Conservation (phyloP, 306 rosid species). For the Crotalaria pallida region DNA sequence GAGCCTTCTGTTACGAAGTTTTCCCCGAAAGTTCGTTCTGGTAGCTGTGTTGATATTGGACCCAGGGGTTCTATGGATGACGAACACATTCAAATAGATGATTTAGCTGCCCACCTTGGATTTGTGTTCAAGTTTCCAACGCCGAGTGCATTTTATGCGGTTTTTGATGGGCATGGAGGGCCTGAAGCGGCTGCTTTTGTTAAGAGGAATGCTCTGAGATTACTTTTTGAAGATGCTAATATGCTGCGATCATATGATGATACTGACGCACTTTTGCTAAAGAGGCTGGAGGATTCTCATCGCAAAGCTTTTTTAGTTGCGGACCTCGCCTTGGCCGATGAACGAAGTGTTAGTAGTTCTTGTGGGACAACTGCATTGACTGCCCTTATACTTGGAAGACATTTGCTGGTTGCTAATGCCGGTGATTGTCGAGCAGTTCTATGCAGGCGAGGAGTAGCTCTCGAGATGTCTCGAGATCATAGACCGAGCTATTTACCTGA, state of each 20-base stretch:
- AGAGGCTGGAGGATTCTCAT: conserved; percentile 63
- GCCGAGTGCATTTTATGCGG: conserved; percentile 72
- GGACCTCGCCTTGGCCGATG: conserved; percentile 66
- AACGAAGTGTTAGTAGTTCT: conserved; percentile 39
- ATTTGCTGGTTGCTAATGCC: conserved; percentile 77
- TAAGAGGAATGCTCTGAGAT: conserved; percentile 60
- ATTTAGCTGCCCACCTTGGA: conserved; percentile 61
- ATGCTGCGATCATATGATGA: conserved; percentile 44
- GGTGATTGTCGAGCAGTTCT: conserved; percentile 95
- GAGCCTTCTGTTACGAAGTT: conserved; percentile 39
- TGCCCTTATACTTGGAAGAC: conserved; percentile 67
- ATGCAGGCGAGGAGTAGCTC: conserved; percentile 60
- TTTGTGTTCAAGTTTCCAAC: conserved; percentile 35
- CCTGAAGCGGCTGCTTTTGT: conserved; percentile 78
- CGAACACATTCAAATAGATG: conserved; percentile 73
- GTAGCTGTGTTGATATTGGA: conserved; percentile 74
- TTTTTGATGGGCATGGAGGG: conserved; percentile 94
- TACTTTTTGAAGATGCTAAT: conserved; percentile 65
- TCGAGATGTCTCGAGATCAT: conserved; percentile 79
- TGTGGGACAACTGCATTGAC: conserved; percentile 88
- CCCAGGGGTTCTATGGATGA: conserved; percentile 71
- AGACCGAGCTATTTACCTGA: conserved; percentile 59
- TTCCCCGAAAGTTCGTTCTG: conserved; percentile 64
- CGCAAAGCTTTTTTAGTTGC: conserved; percentile 64
- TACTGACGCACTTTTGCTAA: conserved; percentile 35